Conservation (phyloP, 441 rosid genomes). For the Pelargonium fulgidum region DNA sequence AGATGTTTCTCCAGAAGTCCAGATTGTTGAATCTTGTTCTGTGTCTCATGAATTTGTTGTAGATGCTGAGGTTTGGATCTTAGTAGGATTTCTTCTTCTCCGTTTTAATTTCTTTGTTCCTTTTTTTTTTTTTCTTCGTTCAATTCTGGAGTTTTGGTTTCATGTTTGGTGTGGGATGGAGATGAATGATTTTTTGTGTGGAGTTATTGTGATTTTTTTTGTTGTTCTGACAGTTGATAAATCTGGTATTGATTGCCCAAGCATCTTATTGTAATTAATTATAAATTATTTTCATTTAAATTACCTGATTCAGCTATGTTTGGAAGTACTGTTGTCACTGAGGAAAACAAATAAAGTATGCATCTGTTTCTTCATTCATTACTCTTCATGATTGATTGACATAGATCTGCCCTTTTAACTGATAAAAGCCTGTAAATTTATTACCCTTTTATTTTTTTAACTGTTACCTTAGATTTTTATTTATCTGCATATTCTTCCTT, state of each 20-base stretch:
- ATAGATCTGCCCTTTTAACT: constrained; percentile 5
- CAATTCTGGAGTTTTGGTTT: no score
- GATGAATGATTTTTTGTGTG: neutral
- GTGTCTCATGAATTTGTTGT: neutral
- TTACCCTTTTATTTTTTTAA: neutral
- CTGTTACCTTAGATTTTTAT: neutral
- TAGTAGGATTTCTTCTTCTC: neutral
- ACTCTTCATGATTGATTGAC: constrained; percentile 3
- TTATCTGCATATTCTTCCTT: constrained; percentile 7
- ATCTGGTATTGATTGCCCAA: neutral
- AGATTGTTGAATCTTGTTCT: neutral
- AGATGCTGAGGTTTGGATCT: constrained; percentile 2
- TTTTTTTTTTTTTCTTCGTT: neutral
- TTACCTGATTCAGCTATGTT: neutral
- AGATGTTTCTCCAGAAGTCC: constrained; percentile 2
- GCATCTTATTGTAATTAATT: no score
- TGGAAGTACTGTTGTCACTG: constrained; percentile 2
- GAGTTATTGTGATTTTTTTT: neutral
- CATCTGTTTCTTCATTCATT: neutral
- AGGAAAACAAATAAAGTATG: neutral
- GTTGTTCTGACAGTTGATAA: neutral
- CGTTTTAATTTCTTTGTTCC: neutral
- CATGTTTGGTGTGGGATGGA: neutral
- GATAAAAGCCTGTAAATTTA: constrained; percentile 7
- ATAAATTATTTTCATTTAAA: neutral